Percentiles rank a stretch among this genome's conserved stretches.
These are phyloP conservation scores for Lepidopterella palustris DNA, from an alignment of 495 filamentous ascomycete species.

Conservation along the genomic window DNA sequence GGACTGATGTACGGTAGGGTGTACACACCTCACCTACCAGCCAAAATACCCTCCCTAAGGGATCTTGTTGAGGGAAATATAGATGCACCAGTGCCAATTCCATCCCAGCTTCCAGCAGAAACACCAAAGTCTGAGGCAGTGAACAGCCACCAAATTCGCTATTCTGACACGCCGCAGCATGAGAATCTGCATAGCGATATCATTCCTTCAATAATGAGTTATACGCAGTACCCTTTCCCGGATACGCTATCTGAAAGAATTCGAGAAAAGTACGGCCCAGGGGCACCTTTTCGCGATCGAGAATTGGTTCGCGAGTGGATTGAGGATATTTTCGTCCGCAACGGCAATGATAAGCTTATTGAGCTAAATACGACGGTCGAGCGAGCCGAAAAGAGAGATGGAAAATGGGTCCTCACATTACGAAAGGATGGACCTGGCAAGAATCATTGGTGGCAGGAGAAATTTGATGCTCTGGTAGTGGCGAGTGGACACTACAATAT, in stretches of 20 bases:
- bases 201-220: conserved; percentile 12
- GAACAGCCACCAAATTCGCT: neutral
- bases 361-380: conserved; percentile 17
- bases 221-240: conserved; percentile 40
- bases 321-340: conserved; percentile 4
- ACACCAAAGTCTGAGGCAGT: neutral
- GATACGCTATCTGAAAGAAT: neutral
- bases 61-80: neutral
- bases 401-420: conserved; percentile 7
- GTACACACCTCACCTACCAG: too few relatives aligned
- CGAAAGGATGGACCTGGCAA: conserved; percentile 4
- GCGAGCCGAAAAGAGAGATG: conserved; percentile 10
- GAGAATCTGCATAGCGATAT: neutral
- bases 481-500: conserved; percentile 20
- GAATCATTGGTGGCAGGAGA: conserved; percentile 15
- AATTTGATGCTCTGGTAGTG: conserved; percentile 19
- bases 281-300: conserved; percentile 7
- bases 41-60: neutral
- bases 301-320: conserved; percentile 9
- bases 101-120: neutral
- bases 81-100: neutral
- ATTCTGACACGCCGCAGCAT: neutral
- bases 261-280: neutral
- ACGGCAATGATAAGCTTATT: conserved; percentile 8
- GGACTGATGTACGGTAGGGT: too few relatives aligned